Conservation (phyloP, 176 grass and related monocot genomes). For the Carex kokanica region DNA sequence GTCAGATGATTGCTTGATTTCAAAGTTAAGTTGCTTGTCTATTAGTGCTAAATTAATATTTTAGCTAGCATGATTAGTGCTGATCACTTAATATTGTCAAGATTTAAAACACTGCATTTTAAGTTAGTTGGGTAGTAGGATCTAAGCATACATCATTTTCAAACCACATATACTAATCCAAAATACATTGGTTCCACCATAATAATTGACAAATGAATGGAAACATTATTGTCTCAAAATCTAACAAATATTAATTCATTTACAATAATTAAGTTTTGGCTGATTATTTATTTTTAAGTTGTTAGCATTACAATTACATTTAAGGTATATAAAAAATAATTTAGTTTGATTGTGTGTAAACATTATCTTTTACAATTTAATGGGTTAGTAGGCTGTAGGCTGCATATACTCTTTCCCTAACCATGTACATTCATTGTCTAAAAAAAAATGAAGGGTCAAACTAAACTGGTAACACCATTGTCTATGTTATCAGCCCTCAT, state of each 20-base stretch:
- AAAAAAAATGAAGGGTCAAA: neutral
- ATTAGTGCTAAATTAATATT: constrained; percentile 20
- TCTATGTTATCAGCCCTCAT: neutral
- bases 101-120: neutral
- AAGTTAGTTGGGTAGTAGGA: neutral
- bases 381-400: neutral
- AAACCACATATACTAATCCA: constrained; percentile 8
- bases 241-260: neutral
- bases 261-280: neutral
- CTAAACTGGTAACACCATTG: neutral
- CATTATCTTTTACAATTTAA: neutral
- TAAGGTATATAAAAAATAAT: neutral
- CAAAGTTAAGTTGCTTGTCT: constrained; percentile 18
- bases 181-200: neutral
- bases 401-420: neutral
- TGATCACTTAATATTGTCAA: constrained; percentile 15
- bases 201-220: neutral
- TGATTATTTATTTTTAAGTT: neutral
- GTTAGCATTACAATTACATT: neutral
- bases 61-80: constrained; percentile 23
- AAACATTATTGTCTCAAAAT: neutral
- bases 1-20: constrained; percentile 24
- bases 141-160: constrained; percentile 5
- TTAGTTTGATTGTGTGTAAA: neutral
- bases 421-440: no score